phyloP scores from a whole-genome alignment of 768 basidiomycete genomes.

The Mycena rosella region DNA sequence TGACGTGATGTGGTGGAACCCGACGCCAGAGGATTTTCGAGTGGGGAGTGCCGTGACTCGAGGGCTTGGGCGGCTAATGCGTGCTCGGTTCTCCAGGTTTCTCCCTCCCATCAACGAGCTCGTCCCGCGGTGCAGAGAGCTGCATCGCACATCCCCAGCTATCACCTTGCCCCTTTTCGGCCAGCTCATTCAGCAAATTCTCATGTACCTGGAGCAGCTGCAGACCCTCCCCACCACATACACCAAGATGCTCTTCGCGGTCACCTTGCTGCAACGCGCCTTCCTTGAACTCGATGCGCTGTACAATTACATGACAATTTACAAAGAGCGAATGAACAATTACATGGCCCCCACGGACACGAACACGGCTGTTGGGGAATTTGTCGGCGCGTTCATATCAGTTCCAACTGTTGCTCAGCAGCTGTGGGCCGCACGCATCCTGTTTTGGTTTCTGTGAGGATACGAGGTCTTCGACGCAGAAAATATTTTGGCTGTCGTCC shows the following conservation, averaged over 20 bases:
- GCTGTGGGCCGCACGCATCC: not conserved
- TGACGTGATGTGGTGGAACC: not conserved
- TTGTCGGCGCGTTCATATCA: not conserved
- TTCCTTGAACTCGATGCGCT: conserved; percentile 13
- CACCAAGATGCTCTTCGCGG: not conserved
- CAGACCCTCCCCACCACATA: conserved; percentile 5
- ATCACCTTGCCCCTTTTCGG: not conserved
- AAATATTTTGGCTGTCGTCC: conserved; percentile 1
- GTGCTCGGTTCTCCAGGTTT: not conserved
- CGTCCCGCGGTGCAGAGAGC: not conserved
- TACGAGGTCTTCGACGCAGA: not conserved
- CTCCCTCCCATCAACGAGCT: conserved; percentile 1
- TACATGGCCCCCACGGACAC: not conserved
- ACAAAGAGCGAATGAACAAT: not conserved
- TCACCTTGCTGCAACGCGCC: not conserved
- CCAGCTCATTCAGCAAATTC: not conserved
- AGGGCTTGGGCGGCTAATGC: not conserved
- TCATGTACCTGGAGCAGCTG: conserved; percentile 9
- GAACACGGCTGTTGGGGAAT: not conserved
- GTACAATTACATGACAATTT: not conserved
- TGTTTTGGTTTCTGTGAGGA: not conserved
- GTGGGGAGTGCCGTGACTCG: not conserved
- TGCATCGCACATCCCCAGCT: not conserved
- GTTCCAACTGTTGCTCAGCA: not conserved
- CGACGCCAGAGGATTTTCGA: not conserved